Percentiles rank a stretch among this genome's conserved stretches.
phyloP scores from a whole-genome alignment of 176 grass and related monocot species.

The Oryza officinalis region DNA sequence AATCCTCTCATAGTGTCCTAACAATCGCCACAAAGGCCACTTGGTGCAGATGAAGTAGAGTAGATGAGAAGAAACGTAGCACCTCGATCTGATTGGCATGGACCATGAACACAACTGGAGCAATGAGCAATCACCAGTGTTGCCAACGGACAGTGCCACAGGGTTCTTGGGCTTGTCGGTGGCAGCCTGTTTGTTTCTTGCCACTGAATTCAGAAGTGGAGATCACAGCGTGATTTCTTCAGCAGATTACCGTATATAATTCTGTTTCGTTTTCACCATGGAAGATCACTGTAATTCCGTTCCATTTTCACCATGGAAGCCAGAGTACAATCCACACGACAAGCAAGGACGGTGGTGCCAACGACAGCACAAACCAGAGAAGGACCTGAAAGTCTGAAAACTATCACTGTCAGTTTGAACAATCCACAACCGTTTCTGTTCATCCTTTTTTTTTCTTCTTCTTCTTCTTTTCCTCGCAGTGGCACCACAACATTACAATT shows the following conservation, averaged over 20 bases:
- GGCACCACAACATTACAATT: background rate
- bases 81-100: background rate
- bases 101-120: background rate
- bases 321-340: background rate
- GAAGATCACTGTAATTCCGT: background rate
- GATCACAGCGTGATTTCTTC: background rate
- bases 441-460: background rate
- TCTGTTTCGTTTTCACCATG: too few relatives aligned
- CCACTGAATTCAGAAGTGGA: background rate
- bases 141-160: background rate
- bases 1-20: background rate
- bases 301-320: background rate
- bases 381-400: background rate
- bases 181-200: constrained; percentile 9
- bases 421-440: background rate
- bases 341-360: background rate
- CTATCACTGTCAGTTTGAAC: constrained; percentile 3
- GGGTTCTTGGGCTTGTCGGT: background rate
- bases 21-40: background rate
- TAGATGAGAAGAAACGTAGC: background rate
- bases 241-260: background rate
- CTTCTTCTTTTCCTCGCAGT: background rate
- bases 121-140: background rate
- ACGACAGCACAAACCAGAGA: background rate
- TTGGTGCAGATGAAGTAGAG: background rate